A percentile compares a stretch with the other conserved stretches of the same genome.
Evolutionary conservation across 768 basidiomycete species (phyloP).

Genomic region (Omphalotus guepiniiformis): DNA sequence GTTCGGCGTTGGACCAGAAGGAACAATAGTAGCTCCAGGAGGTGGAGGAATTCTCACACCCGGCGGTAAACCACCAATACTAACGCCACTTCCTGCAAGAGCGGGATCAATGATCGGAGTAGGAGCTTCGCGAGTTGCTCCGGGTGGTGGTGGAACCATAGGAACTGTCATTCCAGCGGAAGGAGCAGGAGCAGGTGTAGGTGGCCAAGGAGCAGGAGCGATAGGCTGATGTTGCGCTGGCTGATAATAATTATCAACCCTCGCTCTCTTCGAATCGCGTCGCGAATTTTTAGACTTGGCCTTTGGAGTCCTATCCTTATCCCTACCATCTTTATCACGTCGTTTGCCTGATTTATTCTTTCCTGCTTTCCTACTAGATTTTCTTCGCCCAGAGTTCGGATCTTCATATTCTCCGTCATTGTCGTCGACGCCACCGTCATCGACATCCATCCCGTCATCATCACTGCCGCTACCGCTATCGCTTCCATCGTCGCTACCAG

Average conservation of each 20-base stretch:
- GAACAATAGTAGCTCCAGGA: slow-evolving; percentile 15
- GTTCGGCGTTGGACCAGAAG: not conserved
- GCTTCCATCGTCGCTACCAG: not conserved
- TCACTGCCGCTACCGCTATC: not conserved
- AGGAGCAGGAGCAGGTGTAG: slow-evolving; percentile 2
- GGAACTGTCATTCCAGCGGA: not conserved
- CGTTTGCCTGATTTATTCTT: not conserved
- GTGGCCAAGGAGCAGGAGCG: slow-evolving; percentile 7
- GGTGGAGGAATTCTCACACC: slow-evolving; percentile 15
- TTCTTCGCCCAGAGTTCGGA: not conserved
- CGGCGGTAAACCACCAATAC: slow-evolving; percentile 3
- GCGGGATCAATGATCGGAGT: slow-evolving; percentile 1
- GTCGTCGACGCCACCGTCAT: slow-evolving; percentile 1
- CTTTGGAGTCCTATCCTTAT: not conserved
- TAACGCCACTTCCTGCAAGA: not conserved
- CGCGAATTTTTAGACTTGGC: not conserved
- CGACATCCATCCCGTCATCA: not conserved
- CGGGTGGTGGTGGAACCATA: not conserved
- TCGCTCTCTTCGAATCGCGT: not conserved
- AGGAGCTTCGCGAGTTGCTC: not conserved
- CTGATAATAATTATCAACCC: not conserved
- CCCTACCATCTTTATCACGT: not conserved
- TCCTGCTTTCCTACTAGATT: not conserved
- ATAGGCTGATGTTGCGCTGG: slow-evolving; percentile 5
- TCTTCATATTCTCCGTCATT: slow-evolving; percentile 4